Evolutionary conservation across 2,329 filamentous ascomycete species (phyloP), one percentile per base, ranked within the genome.

Genomic region (Aureobasidium sp.): DNA sequence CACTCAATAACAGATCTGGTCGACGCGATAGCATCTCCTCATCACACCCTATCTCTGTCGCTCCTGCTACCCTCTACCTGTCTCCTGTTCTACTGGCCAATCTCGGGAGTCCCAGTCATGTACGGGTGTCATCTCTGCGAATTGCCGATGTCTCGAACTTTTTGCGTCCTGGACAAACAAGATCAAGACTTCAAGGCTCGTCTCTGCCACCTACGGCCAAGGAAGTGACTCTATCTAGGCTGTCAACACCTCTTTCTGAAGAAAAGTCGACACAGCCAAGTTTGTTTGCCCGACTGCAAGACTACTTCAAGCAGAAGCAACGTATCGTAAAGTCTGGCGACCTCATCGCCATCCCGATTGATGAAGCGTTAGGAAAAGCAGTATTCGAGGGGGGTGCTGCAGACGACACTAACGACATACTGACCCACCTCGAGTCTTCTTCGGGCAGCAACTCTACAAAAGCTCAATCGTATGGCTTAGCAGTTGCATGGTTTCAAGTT

Each of bases 401-500:
- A 51, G 86, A 93, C 36, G 90, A 95, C 62, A 90, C 96, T 65
- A 62, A 62, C n/a, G 57, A 60, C 25, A 49, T 60, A 39, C n/a
- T 60, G 36, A 60, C 45, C 9, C 57, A 60, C 42, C 45, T 60
- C 22, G 57, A 60, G 22, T 27, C 57, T 31, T 51, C 36, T 11
- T 59, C 27, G 29, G 41, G 29, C 34, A 67, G 11, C 59, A 67
- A 34, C 67, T 83, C 81, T 84, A 12, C 27, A 7, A 63, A 56
- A n/a, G 25, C 15, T 4, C 42, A 44, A n/a, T 44, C 51, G 80
- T 48, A 49, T 25, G 36, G 58, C 25, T 66, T 63, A 12, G 70
- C 64, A 36, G 89, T 96, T 22, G 92, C 90, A 8, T 99, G 94
- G 94, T 97, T 97, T 79, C 90, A 87, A 66, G 88, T 99, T 44